Conservation (phyloP, 306 rosid species). For the Cicer yamashitae region DNA sequence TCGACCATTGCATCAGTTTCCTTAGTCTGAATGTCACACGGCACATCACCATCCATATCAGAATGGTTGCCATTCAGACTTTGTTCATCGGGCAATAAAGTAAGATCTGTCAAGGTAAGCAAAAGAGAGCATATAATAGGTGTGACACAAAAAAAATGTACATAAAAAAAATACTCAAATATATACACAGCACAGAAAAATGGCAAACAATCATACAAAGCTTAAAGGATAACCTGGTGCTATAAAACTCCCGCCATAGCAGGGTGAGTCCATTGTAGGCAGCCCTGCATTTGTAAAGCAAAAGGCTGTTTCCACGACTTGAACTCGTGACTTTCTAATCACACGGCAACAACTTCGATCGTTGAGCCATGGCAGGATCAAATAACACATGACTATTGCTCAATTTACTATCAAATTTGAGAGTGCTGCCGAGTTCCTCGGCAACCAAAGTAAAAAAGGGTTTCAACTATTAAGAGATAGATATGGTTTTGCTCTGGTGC, state of each 20-base stretch:
- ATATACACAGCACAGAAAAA: too few species aligned
- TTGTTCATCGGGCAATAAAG: conserved; percentile 70
- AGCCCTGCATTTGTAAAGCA: not conserved
- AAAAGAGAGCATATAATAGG: conserved; percentile 8
- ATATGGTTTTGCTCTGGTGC: not conserved
- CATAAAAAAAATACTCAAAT: too few species aligned
- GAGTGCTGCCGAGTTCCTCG: not conserved
- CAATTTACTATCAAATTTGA: not conserved
- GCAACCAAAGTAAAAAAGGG: conserved; percentile 28
- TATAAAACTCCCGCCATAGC: conserved; percentile 14
- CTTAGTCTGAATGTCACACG: conserved; percentile 71
- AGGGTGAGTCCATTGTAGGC: not conserved
- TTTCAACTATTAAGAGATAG: not conserved
- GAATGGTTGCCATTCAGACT: conserved; percentile 69
- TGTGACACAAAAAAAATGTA: not conserved
- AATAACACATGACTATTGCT: not conserved
- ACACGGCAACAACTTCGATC: not conserved
- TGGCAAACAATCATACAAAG: too few species aligned
- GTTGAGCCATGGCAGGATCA: conserved; percentile 9
- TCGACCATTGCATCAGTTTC: conserved; percentile 81
- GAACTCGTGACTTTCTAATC: not conserved
- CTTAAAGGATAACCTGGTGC: not conserved
- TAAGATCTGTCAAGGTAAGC: conserved; percentile 63
- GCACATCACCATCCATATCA: conserved; percentile 68
- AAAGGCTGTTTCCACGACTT: not conserved